Evolutionary conservation across 1,284 basidiomycete species (phyloP).

Genomic region (Papiliotrema fonsecae): DNA sequence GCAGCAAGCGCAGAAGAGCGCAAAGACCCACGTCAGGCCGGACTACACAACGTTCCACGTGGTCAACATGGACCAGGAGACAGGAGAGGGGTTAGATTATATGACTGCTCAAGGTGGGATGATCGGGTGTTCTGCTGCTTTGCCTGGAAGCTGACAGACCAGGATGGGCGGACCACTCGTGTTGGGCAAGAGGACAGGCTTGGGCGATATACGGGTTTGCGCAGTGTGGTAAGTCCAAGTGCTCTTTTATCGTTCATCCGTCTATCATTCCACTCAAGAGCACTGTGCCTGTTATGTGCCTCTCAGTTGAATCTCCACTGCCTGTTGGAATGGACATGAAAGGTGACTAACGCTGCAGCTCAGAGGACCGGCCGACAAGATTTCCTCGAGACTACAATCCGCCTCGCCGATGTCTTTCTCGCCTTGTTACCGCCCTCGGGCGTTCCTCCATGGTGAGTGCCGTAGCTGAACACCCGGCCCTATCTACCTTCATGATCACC

Average conservation of each 20-base stretch:
- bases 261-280: no score
- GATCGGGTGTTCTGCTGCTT: background rate
- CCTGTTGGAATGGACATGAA: no score
- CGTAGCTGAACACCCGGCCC: constrained; percentile 14
- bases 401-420: constrained; percentile 36
- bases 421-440: constrained; percentile 21
- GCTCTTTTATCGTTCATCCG: background rate
- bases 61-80: constrained; percentile 31
- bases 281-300: no score
- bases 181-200: constrained; percentile 37
- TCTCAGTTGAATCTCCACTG: no score
- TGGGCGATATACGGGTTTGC: constrained; percentile 42
- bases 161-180: constrained; percentile 33
- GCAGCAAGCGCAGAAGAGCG: constrained; percentile 30
- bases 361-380: constrained; percentile 31
- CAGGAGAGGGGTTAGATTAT: constrained; percentile 14
- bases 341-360: no score
- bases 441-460: constrained; percentile 35
- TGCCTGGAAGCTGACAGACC: background rate
- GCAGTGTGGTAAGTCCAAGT: constrained; percentile 26
- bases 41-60: constrained; percentile 40
- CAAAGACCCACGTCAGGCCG: constrained; percentile 23
- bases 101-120: constrained; percentile 30
- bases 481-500: constrained; percentile 26
- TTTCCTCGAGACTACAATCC: constrained; percentile 26